Percentiles rank a stretch among this genome's conserved stretches.
Evolutionary conservation across 179 eudicot species (phyloP).

Genomic region (Silene noctiflora): DNA sequence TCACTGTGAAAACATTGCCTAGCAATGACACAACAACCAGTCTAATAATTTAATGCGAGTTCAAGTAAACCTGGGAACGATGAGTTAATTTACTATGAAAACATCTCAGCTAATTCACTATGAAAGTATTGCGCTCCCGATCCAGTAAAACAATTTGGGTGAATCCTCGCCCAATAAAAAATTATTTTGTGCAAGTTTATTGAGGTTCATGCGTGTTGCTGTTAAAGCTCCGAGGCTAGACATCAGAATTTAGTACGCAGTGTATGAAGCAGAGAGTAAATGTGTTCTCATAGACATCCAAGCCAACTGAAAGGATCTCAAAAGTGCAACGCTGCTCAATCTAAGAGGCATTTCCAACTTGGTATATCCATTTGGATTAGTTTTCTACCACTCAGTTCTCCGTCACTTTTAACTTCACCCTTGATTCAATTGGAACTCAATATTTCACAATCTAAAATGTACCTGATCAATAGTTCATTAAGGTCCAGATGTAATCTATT

Average conservation of each 20-base stretch:
- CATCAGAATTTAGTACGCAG: neutral
- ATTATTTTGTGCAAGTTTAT: neutral
- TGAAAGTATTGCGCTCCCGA: neutral
- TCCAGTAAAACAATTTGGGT: neutral
- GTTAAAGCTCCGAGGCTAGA: neutral
- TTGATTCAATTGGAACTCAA: neutral
- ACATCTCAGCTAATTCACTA: neutral
- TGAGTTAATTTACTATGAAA: neutral
- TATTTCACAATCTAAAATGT: neutral
- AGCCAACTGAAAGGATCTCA: neutral
- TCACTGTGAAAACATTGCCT: neutral
- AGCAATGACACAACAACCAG: neutral
- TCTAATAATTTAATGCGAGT: neutral
- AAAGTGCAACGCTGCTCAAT: neutral
- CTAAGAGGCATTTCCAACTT: slow-evolving; percentile 1
- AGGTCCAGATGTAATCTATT: neutral
- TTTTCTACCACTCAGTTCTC: neutral
- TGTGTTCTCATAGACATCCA: neutral
- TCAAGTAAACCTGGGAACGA: neutral
- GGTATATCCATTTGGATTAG: neutral
- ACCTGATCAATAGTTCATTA: neutral
- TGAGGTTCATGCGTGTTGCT: slow-evolving; percentile 8
- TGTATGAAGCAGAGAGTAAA: neutral
- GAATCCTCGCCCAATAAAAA: neutral
- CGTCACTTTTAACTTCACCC: neutral